phyloP scores from a whole-genome alignment of 768 basidiomycete genomes.

The Russula olivacea region DNA sequence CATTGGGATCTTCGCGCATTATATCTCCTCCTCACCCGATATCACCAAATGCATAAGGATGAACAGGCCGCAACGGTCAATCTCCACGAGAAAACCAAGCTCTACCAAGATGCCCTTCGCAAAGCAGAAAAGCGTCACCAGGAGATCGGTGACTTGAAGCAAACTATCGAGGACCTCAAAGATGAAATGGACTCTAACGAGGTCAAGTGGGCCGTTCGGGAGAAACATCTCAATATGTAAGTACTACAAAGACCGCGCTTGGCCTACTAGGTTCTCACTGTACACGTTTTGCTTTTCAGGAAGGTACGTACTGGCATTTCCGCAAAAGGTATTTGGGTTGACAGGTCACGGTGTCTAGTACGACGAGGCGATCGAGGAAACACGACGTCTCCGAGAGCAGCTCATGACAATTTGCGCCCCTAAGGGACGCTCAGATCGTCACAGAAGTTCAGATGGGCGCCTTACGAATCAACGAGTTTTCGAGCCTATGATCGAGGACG shows the following conservation, averaged over 20 bases:
- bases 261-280: background rate
- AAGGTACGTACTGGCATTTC: conserved; percentile 15
- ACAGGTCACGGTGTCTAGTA: conserved; percentile 18
- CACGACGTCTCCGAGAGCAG: conserved; percentile 20
- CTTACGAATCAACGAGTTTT: conserved; percentile 9
- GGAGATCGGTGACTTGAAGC: conserved; percentile 11
- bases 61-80: conserved; percentile 21
- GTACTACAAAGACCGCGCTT: background rate
- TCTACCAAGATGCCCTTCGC: conserved; percentile 22
- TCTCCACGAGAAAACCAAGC: conserved; percentile 20
- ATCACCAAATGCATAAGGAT: conserved; percentile 26
- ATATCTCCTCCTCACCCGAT: conserved; percentile 24
- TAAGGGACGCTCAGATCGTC: conserved; percentile 18
- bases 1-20: conserved; percentile 26
- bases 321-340: background rate
- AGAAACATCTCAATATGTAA: conserved; percentile 19
- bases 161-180: conserved; percentile 15
- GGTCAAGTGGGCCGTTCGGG: conserved; percentile 15
- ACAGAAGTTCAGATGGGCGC: conserved; percentile 14
- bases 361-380: conserved; percentile 22
- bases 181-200: conserved; percentile 18
- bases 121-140: conserved; percentile 13
- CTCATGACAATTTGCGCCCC: conserved; percentile 14
- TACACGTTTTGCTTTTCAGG: conserved; percentile 11
- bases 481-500: conserved; percentile 23